Base-by-base conservation (phyloP, 169 alveolate species). In the Eimeria praecox region DNA sequence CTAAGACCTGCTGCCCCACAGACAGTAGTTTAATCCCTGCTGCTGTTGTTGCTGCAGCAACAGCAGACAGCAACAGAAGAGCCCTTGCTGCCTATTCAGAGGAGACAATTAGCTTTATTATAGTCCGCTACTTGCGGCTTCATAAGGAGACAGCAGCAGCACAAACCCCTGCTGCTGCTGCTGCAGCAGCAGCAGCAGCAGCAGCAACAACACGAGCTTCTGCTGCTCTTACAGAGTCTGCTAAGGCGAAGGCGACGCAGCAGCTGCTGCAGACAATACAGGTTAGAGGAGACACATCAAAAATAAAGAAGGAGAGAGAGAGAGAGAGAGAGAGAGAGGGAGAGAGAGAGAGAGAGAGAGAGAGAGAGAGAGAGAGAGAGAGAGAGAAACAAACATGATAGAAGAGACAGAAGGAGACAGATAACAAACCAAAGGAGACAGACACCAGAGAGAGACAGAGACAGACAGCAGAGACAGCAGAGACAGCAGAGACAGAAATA, bases 71-170 rank as follows among this genome's bases (percentile, higher is more conserved):
- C 82, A 69, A 69, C 82, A 30, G 82, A 33, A 30, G 82, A 69
- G 82, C 82, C 18, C 82, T 69, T 38, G 40, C 82, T 69, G 82
- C 82, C 35, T 69, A 8, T 42, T 5, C 82, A 10, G 82, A 69
- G 82, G 82, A 69, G 82, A 69, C 82, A 4, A 38, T 69, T 8
- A 38, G 82, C 49, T 69, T 69, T 42, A 14, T 69, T 5, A 69
- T 42, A 9, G 82, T 69, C 4, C 82, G 82, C n/a, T 69, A 69
- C n/a, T 69, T 69, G 82, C 82, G 12, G 82, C 44, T 69, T 38
- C 82, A 69, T 42, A 69, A 69, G 82, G 82, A 69, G 44, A 38
- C 44, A 69, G 82, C 82, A 69, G 82, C 82, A 56, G 66, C 66
- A 56, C 56, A n/a, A n/a, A n/a, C n/a, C n/a, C n/a, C n/a, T n/a